Conservation (phyloP, 177 flowering plant species). For the Vitis hybrid region DNA sequence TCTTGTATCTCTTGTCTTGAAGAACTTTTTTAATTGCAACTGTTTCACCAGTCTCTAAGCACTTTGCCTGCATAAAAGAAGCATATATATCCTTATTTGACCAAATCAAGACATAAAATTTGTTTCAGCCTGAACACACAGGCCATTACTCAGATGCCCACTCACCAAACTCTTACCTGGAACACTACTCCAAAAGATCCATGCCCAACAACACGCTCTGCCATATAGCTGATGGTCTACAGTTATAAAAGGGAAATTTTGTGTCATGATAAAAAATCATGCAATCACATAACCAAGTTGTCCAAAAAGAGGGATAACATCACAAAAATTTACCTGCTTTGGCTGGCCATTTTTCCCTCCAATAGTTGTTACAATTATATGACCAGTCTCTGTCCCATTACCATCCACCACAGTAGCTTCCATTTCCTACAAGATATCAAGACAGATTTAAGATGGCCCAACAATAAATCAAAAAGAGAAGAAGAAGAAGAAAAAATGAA, state of each 20-base stretch:
- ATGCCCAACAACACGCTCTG: constrained; percentile 89
- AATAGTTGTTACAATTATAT: constrained; percentile 91
- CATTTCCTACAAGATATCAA: constrained; percentile 59
- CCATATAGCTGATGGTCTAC: constrained; percentile 96
- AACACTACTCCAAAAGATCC: constrained; percentile 96
- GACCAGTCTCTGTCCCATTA: constrained; percentile 91
- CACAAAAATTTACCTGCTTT: constrained; percentile 59
- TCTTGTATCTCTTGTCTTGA: constrained; percentile 96
- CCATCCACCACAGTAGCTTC: constrained; percentile 86
- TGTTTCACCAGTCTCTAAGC: constrained; percentile 92
- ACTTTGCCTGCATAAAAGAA: constrained; percentile 67
- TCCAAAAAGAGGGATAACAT: background rate
- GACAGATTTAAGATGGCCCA: background rate
- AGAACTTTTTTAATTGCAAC: constrained; percentile 95
- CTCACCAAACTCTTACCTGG: constrained; percentile 46
- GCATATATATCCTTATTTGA: background rate
- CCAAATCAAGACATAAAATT: background rate
- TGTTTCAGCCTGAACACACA: too few species aligned
- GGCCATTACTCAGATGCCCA: too few species aligned
- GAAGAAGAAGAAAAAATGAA: background rate
- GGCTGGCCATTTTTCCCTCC: constrained; percentile 94
- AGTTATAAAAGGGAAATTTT: constrained; percentile 9
- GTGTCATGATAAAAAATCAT: background rate
- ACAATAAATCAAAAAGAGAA: background rate
- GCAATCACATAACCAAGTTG: background rate